Conservation (phyloP, 257 asterid species). For the Petrea volubilis region DNA sequence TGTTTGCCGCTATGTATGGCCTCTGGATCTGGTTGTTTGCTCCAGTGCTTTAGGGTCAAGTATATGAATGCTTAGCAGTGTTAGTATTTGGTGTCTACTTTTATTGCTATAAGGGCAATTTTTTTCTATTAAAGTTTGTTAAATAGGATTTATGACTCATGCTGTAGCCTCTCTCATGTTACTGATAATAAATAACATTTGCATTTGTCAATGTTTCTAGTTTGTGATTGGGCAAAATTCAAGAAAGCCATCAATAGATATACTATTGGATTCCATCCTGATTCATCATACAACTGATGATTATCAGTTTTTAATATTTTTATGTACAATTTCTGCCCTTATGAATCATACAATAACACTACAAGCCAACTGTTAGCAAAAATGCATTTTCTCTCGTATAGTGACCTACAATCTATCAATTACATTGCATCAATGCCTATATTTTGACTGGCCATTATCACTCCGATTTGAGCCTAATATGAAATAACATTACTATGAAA, state of each 20-base stretch:
- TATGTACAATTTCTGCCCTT: neutral
- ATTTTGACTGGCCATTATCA: neutral
- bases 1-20: constrained; percentile 3
- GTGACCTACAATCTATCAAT: neutral
- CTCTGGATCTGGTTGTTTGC: neutral
- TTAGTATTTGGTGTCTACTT: neutral
- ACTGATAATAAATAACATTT: neutral
- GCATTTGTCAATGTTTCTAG: neutral
- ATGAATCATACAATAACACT: neutral
- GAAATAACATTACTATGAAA: neutral
- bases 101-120: neutral
- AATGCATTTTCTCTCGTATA: neutral
- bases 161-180: neutral
- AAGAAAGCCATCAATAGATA: neutral
- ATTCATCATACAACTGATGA: neutral
- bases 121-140: neutral
- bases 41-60: neutral
- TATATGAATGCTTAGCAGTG: neutral
- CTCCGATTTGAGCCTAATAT: neutral
- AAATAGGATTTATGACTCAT: neutral
- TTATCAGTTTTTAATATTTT: neutral
- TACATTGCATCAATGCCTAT: neutral
- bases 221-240: neutral
- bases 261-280: neutral
- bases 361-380: neutral